These are phyloP conservation scores for Neodidymelliopsis sp. DNA, from an alignment of 2,329 filamentous ascomycete species.

Conservation along the genomic window DNA sequence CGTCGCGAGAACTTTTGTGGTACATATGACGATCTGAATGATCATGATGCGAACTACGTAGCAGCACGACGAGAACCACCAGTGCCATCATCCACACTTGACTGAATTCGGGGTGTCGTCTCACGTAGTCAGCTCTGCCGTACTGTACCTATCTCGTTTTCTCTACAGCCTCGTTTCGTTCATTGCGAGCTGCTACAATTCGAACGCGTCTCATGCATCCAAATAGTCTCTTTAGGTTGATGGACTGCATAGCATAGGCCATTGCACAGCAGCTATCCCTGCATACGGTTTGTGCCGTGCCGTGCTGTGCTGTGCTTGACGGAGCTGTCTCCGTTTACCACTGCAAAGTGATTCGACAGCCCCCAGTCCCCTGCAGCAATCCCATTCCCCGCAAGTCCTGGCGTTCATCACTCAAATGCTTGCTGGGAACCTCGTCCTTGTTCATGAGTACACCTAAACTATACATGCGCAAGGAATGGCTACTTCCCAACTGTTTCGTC, in stretches of 20 bases:
- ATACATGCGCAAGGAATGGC: neutral
- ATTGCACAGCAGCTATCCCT: neutral
- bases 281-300: slow-evolving; percentile 3
- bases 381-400: neutral
- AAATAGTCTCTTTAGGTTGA: too few species aligned
- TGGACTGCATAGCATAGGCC: neutral
- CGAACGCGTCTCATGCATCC: neutral
- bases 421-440: neutral
- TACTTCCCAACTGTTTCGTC: neutral
- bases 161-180: neutral
- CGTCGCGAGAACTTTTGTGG: neutral
- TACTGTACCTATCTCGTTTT: neutral
- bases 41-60: neutral
- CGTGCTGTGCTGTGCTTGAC: neutral
- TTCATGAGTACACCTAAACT: too few species aligned
- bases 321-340: slow-evolving; percentile 1
- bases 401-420: neutral
- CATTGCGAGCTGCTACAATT: neutral
- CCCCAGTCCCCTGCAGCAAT: neutral
- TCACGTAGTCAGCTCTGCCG: neutral
- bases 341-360: neutral
- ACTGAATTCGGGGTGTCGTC: too few species aligned
- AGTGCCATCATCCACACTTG: too few species aligned
- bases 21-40: neutral
- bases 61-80: neutral